phyloP scores from a whole-genome alignment of 306 rosid genomes.

The Bauhinia variegata region DNA sequence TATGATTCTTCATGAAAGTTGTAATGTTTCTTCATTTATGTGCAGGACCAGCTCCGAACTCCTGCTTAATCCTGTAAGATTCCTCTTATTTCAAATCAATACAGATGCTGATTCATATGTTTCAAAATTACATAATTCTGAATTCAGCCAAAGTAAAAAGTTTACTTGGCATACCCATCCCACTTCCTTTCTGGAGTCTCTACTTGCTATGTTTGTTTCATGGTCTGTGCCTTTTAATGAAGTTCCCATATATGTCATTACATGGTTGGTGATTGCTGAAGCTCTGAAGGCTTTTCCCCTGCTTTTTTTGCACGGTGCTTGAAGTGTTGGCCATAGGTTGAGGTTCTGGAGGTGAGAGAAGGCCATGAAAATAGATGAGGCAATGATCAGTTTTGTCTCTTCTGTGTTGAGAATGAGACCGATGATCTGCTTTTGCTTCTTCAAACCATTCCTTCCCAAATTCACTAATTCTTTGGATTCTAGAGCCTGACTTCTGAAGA shows the following conservation, averaged over 20 bases:
- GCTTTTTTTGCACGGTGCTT: not conserved
- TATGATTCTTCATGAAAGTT: not conserved
- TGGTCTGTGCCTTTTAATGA: not conserved
- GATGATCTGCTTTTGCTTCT: not conserved
- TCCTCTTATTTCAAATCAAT: constrained; percentile 26
- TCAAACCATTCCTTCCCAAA: not conserved
- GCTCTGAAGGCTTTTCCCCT: not conserved
- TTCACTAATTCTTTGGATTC: not conserved
- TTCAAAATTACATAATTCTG: not conserved
- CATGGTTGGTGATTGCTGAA: not conserved
- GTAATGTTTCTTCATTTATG: constrained; percentile 27
- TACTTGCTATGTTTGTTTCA: not conserved
- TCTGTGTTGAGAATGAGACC: not conserved
- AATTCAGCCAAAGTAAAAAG: not conserved
- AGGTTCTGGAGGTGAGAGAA: not conserved
- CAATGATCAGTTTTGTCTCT: not conserved
- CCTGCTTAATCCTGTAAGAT: constrained; percentile 85
- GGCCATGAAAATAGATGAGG: not conserved
- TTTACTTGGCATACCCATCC: not conserved
- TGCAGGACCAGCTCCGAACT: constrained; percentile 95
- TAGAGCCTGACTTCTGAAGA: not conserved
- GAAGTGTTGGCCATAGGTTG: not conserved
- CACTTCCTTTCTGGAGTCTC: not conserved
- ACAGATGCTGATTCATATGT: not conserved
- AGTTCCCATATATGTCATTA: not conserved